Percentiles rank a stretch among this genome's conserved stretches.
Evolutionary conservation across 2,329 filamentous ascomycete genomes (phyloP).

Genomic region (Penicillium palitans): DNA sequence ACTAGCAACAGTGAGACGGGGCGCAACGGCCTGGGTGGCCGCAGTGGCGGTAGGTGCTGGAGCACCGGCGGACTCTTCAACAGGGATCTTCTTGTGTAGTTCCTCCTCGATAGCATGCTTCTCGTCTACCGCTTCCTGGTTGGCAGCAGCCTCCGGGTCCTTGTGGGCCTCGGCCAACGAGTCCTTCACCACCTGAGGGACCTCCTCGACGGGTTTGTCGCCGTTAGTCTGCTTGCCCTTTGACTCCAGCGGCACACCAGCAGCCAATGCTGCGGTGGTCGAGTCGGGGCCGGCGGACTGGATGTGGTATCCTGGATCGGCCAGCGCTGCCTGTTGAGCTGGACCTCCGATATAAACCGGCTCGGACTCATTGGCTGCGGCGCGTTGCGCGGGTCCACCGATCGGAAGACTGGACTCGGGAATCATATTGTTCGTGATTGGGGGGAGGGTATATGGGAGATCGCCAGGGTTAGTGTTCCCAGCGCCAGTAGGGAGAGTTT

Average conservation of each 20-base stretch:
- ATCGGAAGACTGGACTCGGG: constrained; percentile 82
- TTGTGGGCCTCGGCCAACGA: constrained; percentile 54
- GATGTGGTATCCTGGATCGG: constrained; percentile 56
- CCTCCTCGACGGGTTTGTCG: constrained; percentile 29
- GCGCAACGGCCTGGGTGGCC: constrained; percentile 40
- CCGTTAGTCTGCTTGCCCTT: constrained; percentile 28
- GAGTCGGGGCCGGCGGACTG: constrained; percentile 52
- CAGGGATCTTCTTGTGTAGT: constrained; percentile 56
- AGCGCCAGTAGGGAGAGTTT: constrained; percentile 48
- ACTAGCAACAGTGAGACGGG: constrained; percentile 25
- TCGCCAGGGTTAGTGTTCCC: constrained; percentile 33
- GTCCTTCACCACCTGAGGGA: constrained; percentile 48
- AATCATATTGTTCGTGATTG: constrained; percentile 65
- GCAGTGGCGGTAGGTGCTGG: constrained; percentile 46
- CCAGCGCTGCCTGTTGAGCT: constrained; percentile 28
- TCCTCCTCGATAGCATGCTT: constrained; percentile 75
- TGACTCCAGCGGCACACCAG: constrained; percentile 46
- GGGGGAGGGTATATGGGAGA: constrained; percentile 53
- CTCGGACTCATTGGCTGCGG: constrained; percentile 20
- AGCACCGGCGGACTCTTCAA: constrained; percentile 38
- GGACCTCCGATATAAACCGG: constrained; percentile 16
- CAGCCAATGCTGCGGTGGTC: constrained; percentile 49
- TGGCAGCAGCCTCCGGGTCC: constrained; percentile 70
- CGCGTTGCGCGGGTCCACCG: constrained; percentile 43
- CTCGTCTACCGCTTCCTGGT: constrained; percentile 67